Percentiles rank a stretch among this genome's conserved stretches.
Evolutionary conservation across 106 monocot species (phyloP).

Genomic region (Apostasia ramifera): DNA sequence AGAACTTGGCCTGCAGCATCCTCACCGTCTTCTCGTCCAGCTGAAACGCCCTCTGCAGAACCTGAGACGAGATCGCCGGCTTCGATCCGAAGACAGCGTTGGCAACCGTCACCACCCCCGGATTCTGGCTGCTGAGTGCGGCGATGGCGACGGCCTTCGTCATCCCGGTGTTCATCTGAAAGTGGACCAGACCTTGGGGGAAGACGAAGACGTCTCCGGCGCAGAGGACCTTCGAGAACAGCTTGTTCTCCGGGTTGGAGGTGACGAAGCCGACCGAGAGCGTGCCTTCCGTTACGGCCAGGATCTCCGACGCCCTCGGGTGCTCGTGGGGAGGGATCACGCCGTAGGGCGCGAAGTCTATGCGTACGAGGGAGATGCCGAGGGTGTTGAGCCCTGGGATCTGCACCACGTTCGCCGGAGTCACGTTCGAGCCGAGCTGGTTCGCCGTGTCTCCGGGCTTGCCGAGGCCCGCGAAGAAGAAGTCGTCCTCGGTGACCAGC

Average conservation of each 20-base stretch:
- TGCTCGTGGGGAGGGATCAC: constrained; percentile 36
- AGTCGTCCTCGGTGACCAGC: neutral
- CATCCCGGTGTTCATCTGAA: constrained; percentile 1
- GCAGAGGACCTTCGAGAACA: neutral
- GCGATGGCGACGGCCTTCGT: neutral
- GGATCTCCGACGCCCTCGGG: constrained; percentile 32
- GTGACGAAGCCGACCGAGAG: neutral
- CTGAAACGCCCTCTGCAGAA: constrained; percentile 28
- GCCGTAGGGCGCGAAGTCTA: constrained; percentile 34
- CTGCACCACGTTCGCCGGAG: constrained; percentile 6
- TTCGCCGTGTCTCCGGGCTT: constrained; percentile 10
- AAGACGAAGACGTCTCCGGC: neutral
- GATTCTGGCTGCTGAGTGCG: constrained; percentile 12
- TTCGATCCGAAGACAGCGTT: constrained; percentile 13
- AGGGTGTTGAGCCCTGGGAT: constrained; percentile 45
- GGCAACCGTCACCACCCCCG: constrained; percentile 3
- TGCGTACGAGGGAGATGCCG: constrained; percentile 31
- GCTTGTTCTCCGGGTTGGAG: neutral
- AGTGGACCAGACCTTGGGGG: constrained; percentile 8
- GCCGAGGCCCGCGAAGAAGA: constrained; percentile 7
- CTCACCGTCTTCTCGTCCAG: constrained; percentile 12
- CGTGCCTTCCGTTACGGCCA: constrained; percentile 24
- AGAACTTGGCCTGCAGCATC: constrained; percentile 18
- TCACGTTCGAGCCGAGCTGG: constrained; percentile 24
- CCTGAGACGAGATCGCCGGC: constrained; percentile 11